Base-by-base conservation (phyloP, 1,284 basidiomycete genomes). In the Ganoderma meredithae region DNA sequence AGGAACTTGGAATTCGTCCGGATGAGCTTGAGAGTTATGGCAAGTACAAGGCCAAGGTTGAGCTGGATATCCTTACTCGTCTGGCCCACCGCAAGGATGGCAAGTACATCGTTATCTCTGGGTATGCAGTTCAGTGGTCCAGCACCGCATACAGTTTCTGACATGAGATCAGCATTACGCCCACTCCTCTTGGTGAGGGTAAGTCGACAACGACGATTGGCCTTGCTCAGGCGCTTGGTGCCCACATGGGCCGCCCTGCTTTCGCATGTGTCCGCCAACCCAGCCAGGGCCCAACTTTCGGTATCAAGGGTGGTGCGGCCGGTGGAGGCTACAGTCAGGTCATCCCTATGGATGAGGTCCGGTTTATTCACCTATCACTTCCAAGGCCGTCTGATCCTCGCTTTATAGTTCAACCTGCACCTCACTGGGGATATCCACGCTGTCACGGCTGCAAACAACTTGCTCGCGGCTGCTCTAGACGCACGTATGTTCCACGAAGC, bases 231-330 rank as follows among this genome's bases (percentile, higher is more conserved):
- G 97, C 97, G 36, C 88, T 99, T 70, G 96, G 96, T 68, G 97
- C 97, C 60, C 96, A 98, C 79, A 88, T 99, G 44, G 90, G 92
- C 71, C 95, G 97, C 72, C 92, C 95, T 19, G 89, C 96, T 12
- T 99, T 99, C 81, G 98, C 98, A 63, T 98, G 96, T 81, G 97
- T 99, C n/a, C 93, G 97, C 69, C 98, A 99, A 80, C 97, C 97
- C 1, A 97, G 95, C 81, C 97, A 99, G 81, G 97, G 98, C 19
- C 97, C 97, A 39, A 99, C 97, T 0, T 99, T 99, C 78, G 97
- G 98, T 78, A 98, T 99, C 86, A 99, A 99, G 83, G 97, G 97
- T 76, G 98, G 98, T 77, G 98, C 97, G 41, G 97, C 97, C 64
- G 97, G 98, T 65, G 97, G 97, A 74, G 97, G 97, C 68, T 99